A percentile compares a stretch with the other conserved stretches of the same genome.
Conservation (phyloP, 2,329 filamentous ascomycete genomes). For the Didymella segeticola region DNA sequence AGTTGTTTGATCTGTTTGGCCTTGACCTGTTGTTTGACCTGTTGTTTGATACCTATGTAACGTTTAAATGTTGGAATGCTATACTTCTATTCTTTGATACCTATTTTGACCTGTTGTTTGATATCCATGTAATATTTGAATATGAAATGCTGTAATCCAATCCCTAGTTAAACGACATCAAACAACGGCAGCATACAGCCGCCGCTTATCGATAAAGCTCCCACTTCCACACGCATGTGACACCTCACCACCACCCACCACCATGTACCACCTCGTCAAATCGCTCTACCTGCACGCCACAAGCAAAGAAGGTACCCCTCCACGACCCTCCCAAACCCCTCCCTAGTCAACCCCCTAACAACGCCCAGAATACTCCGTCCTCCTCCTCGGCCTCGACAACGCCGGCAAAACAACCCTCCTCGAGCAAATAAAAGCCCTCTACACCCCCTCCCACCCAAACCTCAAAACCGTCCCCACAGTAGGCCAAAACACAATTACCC, state of each 20-base stretch:
- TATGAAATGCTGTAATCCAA: too few relatives aligned
- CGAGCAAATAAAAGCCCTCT: conserved; percentile 92
- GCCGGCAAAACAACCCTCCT: conserved; percentile 98
- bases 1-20: neutral
- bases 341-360: conserved; percentile 13
- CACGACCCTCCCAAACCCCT: neutral
- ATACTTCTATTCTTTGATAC: too few relatives aligned
- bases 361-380: conserved; percentile 86
- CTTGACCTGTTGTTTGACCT: too few relatives aligned
- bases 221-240: conserved; percentile 7
- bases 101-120: too few relatives aligned
- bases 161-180: too few relatives aligned
- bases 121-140: too few relatives aligned
- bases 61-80: too few relatives aligned
- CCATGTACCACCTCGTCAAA: conserved; percentile 97
- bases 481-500: conserved; percentile 93
- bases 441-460: conserved; percentile 71
- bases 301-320: conserved; percentile 81
- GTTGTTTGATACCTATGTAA: neutral
- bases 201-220: conserved; percentile 18
- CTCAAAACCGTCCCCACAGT: conserved; percentile 93
- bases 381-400: conserved; percentile 96
- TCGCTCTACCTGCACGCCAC: conserved; percentile 94
- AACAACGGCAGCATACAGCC: conserved; percentile 2
- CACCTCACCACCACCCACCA: neutral